Base-by-base conservation (phyloP, 208 protist genomes). In the Leishmania major region DNA sequence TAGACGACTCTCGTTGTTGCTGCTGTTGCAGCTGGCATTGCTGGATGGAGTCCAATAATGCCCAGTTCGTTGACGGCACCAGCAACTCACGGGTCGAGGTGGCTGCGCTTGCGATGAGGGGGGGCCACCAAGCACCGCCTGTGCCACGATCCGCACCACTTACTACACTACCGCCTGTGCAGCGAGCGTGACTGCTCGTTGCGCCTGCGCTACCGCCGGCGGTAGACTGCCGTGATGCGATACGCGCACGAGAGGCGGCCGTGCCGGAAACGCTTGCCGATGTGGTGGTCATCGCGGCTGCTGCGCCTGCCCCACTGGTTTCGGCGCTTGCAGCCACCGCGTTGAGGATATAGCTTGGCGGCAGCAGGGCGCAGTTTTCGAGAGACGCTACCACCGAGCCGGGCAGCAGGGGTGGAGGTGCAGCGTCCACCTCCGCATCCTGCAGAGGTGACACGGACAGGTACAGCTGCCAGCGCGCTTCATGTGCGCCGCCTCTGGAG, bases 381-480 rank as follows among this genome's bases (percentile, higher is more conserved):
- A 74, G 82, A 45, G 35, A 80, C 62, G 67, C 40, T 67, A 40
- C 62, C 75, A 70, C 53, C 43, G 49, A 22, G 55, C n/a, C 49
- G 60, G 73, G 59, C 40, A 49, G n/a, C 25, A 80, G 64, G 13
- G 47, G 11, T 47, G 51, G 59, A 4, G 83, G 71, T 28, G 78
- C 57, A 28, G 59, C 69, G 3, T 37, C 55, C 37, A 75, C 55
- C 22, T 62, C 57, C 6, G 81, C 69, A 81, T 97, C 92, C 71
- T 93, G 69, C 45, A 87, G 75, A 75, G 94, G 94, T 2, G 94
- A 92, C 31, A 95, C 79, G 67, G 85, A 87, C 19, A 97, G 85
- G 43, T 91, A 79, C 77, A 95, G 87, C 67, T 79, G 62, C 75
- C 80, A 84, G 31, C 57, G n/a, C 43, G 80, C 67, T 64, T 78